Base-by-base conservation (phyloP, 2,329 filamentous ascomycete species). In the Penicillium janthinellum region DNA sequence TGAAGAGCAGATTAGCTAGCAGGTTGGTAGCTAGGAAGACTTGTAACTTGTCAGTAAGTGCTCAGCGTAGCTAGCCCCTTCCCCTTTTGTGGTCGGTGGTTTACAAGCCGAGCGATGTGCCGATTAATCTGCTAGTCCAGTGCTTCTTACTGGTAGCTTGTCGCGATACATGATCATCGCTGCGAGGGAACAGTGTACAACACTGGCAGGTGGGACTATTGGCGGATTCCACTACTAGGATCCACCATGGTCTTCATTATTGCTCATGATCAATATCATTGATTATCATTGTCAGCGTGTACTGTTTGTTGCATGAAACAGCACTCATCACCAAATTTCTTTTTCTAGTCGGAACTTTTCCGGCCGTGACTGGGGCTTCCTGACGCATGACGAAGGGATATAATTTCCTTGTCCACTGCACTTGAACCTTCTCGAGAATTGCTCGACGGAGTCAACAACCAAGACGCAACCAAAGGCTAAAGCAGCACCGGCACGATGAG, bases 191-290 rank as follows among this genome's bases (percentile, higher is more conserved):
- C 51, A 44, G 50, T 51, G 34, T 37, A 35, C 50, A 47, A 34
- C 37, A 39, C 34, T 63, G 56, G 58, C 60, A 64, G 60, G 55
- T 54, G 59, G 56, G 60, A 60, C 61, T 64, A 56, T 57, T 56
- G 53, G 35, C 34, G 47, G 47, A 64, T 61, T 59, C 63, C 60
- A 22, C 22, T 22, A 61, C 58, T 31, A 52, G 5, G 54, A 60
- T 61, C 60, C 50, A 57, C 57, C 35, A 39, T 11, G 14, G 17
- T n/a, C 37, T 28, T 11, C 11, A 28, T 39, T 39, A 5, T 22
- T 31, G 20, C 14, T 8, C 45, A 14, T 0, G 8, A 12, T 35
- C 14, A 15, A 15, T 45, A 22, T 22, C 11, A 34, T 49, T 14
- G 31, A 31, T 31, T 8, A 31, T 31, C 8, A 31, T 31, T 31